Base-by-base conservation (phyloP, 169 alveolate genomes). In the Plasmodium knowlesi region DNA sequence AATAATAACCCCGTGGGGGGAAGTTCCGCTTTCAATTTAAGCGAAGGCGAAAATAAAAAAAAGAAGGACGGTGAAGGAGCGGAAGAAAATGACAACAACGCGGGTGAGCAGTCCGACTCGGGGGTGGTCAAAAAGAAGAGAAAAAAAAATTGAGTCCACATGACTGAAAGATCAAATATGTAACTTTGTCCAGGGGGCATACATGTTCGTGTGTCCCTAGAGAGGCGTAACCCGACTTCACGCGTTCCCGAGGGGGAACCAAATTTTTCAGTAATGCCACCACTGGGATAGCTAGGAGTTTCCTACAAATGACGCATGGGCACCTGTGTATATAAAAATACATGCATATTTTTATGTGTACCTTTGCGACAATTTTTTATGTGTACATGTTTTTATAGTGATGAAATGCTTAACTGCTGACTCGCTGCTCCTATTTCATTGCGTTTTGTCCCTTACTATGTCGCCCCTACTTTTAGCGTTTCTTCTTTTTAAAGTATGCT, bases 61-160 rank as follows among this genome's bases (percentile, higher is more conserved):
- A 67, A 61, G 30, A 78, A 30, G 30, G 76, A 53, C 5, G 43
- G 25, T 34, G 39, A 28, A 5, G 53, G 16, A 2, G 37, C 25
- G 22, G 76, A n/a, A 3, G 70, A 54, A 9, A n/a, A 16, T 14
- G 70, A 74, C n/a, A 93, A 73, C 61, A 89, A 83, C 57, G 61
- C 73, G 22, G 50, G 61, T 34, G 78, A 88, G 46, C 70, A 88
- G 9, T n/a, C 82, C n/a, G 83, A 79, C 22, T 12, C 89, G 12
- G 78, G 37, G 9, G 94, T 79, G n/a, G 76, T 79, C 5, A 88
- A 79, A 79, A 88, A 88, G 39, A 88, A 88, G 72, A 78, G 89
- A 22, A 88, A 79, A 88, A 80, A 39, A 61, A 88, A 79, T 54
- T 82, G 57, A 41, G 41, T 43, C n/a, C 25, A 83, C 43, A 37